Evolutionary conservation across 768 basidiomycete species (phyloP), one percentile per base, ranked within the genome.

Genomic region (Paxillus ammoniavirescens): DNA sequence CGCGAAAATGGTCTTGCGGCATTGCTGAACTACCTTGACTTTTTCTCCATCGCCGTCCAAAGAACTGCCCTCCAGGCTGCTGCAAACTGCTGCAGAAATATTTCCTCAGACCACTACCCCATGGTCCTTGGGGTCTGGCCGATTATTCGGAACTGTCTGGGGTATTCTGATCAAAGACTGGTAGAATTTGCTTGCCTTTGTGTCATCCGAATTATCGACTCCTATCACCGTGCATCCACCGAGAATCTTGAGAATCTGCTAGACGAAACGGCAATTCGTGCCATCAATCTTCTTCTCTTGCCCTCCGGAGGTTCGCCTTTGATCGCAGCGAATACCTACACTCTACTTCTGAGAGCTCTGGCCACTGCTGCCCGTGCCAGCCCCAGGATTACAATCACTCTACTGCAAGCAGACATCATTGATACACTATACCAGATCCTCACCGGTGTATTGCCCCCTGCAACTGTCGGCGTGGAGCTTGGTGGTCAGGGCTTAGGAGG

Each of bases 21-120:
- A 26, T 76, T 98, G 37, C 83, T 98, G 62, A 93, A 91, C 68
- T 98, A 91, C 72, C 85, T 99, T 62, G 96, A 98, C 73, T 99
- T 99, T 75, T 98, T 98, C 75, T 94, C 93, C 14, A 98, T 95
- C 62, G 91, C 94, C 30, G 95, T 98, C 12, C 97, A 99, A 68
- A 83, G 97, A 47, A 98, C 94, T 0, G 97, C 97, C 21, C 76
- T 99, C 23, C 94, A 97, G 62, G 95, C 97, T 15, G 95, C 95
- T 2, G 88, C 96, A 33, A 98, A 98, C 63, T 98, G 97, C 63
- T 98, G 97, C 72, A 85, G 93, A 46, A 93, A 93, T 67, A 83
- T 97, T 48, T 87, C 92, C 3, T 69, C 89, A 26, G 97, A 98
- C 54, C 86, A 92, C 65, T 95, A 94, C 72, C 68, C 82, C 33